phyloP scores from a whole-genome alignment of 805 yeast species.

The Komagataella pseudopastoris region DNA sequence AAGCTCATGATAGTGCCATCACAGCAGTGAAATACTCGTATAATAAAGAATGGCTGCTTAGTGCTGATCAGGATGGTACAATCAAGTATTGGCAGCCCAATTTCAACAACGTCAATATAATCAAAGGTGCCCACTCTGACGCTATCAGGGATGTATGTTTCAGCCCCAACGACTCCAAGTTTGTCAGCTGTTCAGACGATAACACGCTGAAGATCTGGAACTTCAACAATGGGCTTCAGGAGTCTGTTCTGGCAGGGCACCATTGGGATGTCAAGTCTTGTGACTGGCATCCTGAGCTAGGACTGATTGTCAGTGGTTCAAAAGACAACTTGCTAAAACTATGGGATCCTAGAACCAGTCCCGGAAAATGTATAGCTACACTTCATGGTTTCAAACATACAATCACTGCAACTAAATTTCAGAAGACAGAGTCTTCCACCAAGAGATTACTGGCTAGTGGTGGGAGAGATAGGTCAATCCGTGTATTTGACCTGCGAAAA shows the following conservation, averaged over 20 bases:
- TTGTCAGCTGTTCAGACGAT: constrained; percentile 92
- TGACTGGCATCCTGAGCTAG: constrained; percentile 91
- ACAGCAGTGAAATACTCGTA: constrained; percentile 71
- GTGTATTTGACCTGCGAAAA: constrained; percentile 77
- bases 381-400: constrained; percentile 91
- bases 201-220: constrained; percentile 87
- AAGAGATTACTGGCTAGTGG: constrained; percentile 66
- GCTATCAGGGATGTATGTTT: constrained; percentile 80
- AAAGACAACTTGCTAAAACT: constrained; percentile 87
- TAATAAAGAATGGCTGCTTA: constrained; percentile 85
- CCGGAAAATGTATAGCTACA: constrained; percentile 49
- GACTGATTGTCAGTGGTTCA: constrained; percentile 83
- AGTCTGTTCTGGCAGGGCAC: constrained; percentile 72
- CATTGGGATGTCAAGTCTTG: constrained; percentile 98
- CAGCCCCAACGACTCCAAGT: constrained; percentile 81
- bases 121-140: constrained; percentile 60
- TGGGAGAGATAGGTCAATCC: constrained; percentile 77
- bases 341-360: constrained; percentile 87
- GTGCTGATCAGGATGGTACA: constrained; percentile 87
- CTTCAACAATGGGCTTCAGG: constrained; percentile 79
- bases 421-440: constrained; percentile 54
- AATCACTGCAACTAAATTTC: constrained; percentile 75
- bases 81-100: constrained; percentile 97
- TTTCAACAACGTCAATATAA: constrained; percentile 84
- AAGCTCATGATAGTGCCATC: constrained; percentile 91